A percentile compares a stretch with the other conserved stretches of the same genome.
Evolutionary conservation across 2,329 filamentous ascomycete genomes (phyloP).

Genomic region (Cryphonectria naterciae): DNA sequence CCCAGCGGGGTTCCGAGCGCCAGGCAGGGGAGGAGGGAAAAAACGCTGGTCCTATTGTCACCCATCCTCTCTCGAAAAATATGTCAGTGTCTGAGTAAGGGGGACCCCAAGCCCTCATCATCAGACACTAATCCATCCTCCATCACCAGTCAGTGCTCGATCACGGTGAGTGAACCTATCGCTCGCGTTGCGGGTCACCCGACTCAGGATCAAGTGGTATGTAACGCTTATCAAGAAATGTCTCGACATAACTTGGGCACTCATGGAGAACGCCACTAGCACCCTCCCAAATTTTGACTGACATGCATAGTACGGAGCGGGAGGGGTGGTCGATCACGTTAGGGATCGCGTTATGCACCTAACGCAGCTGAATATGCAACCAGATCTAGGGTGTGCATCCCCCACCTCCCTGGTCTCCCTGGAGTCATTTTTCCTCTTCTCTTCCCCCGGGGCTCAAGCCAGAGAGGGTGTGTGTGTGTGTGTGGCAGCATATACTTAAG

Average conservation of each 20-base stretch:
- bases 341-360: slow-evolving; percentile 19
- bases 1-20: not conserved
- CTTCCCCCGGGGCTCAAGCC: not conserved
- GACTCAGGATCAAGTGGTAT: not conserved
- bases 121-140: not conserved
- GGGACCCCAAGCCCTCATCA: not conserved
- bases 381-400: not conserved
- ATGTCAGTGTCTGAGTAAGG: slow-evolving; percentile 4
- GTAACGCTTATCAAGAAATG: not conserved
- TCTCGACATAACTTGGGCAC: not conserved
- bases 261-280: slow-evolving; percentile 22
- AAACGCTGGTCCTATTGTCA: not conserved
- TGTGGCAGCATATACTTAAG: not conserved
- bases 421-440: not conserved
- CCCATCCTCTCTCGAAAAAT: not conserved
- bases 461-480: not conserved
- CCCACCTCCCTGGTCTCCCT: too few species aligned
- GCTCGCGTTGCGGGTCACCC: not conserved
- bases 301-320: slow-evolving; percentile 1
- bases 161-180: not conserved
- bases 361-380: slow-evolving; percentile 20
- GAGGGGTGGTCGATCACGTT: slow-evolving; percentile 23
- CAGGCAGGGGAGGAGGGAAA: not conserved
- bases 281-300: slow-evolving; percentile 7
- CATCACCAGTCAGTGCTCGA: not conserved